These are phyloP conservation scores for Nakazawaea sp. DNA, from an alignment of 805 yeast genomes.

Conservation along the genomic window DNA sequence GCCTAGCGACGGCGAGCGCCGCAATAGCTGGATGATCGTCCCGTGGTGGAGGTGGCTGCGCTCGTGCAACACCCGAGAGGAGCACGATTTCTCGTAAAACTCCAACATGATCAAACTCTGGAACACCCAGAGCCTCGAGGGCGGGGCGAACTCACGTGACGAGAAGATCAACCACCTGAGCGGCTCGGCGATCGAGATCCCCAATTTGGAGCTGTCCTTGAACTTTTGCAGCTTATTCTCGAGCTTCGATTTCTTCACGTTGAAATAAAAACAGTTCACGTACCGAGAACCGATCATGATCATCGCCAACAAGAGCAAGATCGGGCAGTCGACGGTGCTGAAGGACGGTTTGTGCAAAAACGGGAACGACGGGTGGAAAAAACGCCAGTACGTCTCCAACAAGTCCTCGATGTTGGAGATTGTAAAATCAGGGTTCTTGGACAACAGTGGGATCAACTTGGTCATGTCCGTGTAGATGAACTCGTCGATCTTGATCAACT, in stretches of 20 bases:
- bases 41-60: conserved; percentile 85
- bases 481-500: conserved; percentile 9
- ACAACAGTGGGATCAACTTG: conserved; percentile 7
- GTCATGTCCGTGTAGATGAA: conserved; percentile 9
- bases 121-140: conserved; percentile 68
- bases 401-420: conserved; percentile 9
- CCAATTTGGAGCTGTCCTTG: conserved; percentile 25
- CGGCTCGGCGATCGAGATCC: conserved; percentile 45
- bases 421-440: conserved; percentile 5
- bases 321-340: conserved; percentile 41
- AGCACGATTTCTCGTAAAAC: conserved; percentile 69
- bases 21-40: conserved; percentile 68
- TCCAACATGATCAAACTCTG: conserved; percentile 73
- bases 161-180: conserved; percentile 66
- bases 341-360: conserved; percentile 43
- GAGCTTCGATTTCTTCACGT: neutral
- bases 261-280: conserved; percentile 4
- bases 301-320: conserved; percentile 47
- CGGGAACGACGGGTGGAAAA: conserved; percentile 50
- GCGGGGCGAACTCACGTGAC: conserved; percentile 67
- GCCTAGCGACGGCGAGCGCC: conserved; percentile 72
- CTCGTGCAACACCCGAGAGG: conserved; percentile 67
- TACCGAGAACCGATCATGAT: conserved; percentile 37
- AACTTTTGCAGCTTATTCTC: conserved; percentile 10
- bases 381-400: conserved; percentile 39